These are phyloP conservation scores for Aspergillus ustus DNA, from an alignment of 2,329 filamentous ascomycete genomes.

Conservation along the genomic window DNA sequence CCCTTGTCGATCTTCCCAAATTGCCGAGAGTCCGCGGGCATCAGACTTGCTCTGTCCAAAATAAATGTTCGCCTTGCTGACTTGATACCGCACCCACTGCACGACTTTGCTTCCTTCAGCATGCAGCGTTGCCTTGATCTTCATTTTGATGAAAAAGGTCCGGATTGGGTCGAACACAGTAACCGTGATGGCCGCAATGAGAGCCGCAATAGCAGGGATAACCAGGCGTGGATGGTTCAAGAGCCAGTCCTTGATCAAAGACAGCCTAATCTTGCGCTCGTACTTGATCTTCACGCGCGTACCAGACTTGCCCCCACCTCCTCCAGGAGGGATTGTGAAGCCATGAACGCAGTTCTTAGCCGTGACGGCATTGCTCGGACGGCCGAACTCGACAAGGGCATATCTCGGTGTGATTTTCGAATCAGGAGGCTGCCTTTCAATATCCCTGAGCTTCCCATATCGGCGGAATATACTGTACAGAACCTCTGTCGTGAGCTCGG, in stretches of 20 bases:
- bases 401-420: constrained; percentile 83
- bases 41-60: constrained; percentile 57
- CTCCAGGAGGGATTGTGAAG: constrained; percentile 68
- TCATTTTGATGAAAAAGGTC: constrained; percentile 87
- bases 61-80: constrained; percentile 50
- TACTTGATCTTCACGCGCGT: constrained; percentile 83
- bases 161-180: constrained; percentile 92
- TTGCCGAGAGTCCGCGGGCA: constrained; percentile 72
- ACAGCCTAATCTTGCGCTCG: constrained; percentile 74
- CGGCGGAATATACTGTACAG: constrained; percentile 85
- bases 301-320: constrained; percentile 74
- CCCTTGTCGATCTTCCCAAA: constrained; percentile 85
- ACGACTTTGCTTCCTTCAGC: constrained; percentile 74
- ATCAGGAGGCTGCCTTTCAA: constrained; percentile 78
- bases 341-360: constrained; percentile 93
- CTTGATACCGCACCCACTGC: constrained; percentile 78
- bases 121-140: constrained; percentile 78
- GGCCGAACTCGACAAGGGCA: constrained; percentile 77
- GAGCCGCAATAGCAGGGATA: constrained; percentile 78
- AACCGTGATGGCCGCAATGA: constrained; percentile 82
- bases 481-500: constrained; percentile 83
- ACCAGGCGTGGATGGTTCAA: constrained; percentile 84
- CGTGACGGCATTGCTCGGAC: constrained; percentile 77
- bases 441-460: constrained; percentile 90
- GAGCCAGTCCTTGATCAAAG: constrained; percentile 87